Percentiles rank a stretch among this genome's conserved stretches.
Evolutionary conservation across 164 flowering plant species (phyloP).

Genomic region (Cinnamomum micranthum): DNA sequence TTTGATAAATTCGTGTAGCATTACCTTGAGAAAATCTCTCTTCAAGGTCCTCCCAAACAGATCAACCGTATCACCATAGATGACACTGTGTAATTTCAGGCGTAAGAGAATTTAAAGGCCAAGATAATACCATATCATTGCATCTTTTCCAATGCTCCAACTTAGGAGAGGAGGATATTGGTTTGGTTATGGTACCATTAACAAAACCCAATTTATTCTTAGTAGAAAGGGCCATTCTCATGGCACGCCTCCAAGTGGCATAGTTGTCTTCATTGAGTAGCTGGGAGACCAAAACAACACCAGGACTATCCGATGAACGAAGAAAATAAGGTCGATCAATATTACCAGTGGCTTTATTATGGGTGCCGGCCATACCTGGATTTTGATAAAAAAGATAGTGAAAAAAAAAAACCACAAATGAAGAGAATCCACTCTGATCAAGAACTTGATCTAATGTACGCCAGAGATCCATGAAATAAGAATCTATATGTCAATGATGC

Average conservation of each 20-base stretch:
- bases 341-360: too few relatives aligned
- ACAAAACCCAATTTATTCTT: background rate
- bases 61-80: background rate
- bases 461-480: too few relatives aligned
- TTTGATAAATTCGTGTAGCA: too few relatives aligned
- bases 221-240: background rate
- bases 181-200: background rate
- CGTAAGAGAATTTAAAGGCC: background rate
- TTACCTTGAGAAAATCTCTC: background rate
- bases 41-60: background rate
- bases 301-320: background rate
- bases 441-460: too few relatives aligned
- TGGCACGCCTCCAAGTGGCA: background rate
- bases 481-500: too few relatives aligned
- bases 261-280: background rate
- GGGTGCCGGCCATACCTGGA: too few relatives aligned
- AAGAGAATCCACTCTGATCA: too few relatives aligned
- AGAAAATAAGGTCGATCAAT: too few relatives aligned
- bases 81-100: background rate
- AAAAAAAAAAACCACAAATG: too few relatives aligned
- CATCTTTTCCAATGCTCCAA: background rate
- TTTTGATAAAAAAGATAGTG: too few relatives aligned
- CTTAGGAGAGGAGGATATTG: background rate
- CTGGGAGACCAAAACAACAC: background rate
- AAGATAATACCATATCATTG: background rate